Base-by-base conservation (phyloP, 805 yeast genomes). In the Candida wancherniae region DNA sequence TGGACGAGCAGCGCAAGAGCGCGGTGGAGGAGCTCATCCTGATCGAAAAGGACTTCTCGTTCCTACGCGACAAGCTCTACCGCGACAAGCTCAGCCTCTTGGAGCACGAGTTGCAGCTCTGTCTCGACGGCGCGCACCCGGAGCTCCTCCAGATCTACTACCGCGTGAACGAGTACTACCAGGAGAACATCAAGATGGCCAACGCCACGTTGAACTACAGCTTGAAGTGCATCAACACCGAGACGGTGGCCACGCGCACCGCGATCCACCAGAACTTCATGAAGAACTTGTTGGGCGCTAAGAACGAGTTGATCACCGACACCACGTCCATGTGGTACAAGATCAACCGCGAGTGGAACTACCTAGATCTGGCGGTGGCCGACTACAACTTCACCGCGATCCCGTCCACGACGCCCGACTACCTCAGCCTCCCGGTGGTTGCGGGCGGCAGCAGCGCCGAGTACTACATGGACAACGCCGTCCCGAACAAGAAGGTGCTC, bases 261-360 rank as follows among this genome's bases (percentile, higher is more conserved):
- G 73, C 79, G 37, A 72, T 84, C 19, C 96, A 90, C 55, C 97
- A 92, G 55, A 84, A 85, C 51, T 85, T 73, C 53, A 59, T 74
- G 53, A 83, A 82, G 47, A 70, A 74, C 35, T 63, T 75, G 20
- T 75, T 79, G 45, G 94, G 86, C 50, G 56, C 72, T 26, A 81
- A 86, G 39, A 69, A 71, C 31, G 64, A 70, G 15, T 68, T 85
- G 63, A 69, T 90, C 28, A 67, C 74, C 37, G 69, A 75, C 6
- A 83, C 94, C 4, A 88, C 97, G 5, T 73, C 81, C 23, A 71
- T 76, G 40, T 92, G 97, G 97, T 90, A 90, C 62, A 80, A 83
- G 44, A 83, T 88, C 49, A 88, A 87, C 57, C 77, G 80, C 48
- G 97, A 92, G 54, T 71, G 97, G 47, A 71, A 94, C 41, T 77